phyloP scores from a whole-genome alignment of 1,284 basidiomycete species.

The Ceratobasidium sp. region DNA sequence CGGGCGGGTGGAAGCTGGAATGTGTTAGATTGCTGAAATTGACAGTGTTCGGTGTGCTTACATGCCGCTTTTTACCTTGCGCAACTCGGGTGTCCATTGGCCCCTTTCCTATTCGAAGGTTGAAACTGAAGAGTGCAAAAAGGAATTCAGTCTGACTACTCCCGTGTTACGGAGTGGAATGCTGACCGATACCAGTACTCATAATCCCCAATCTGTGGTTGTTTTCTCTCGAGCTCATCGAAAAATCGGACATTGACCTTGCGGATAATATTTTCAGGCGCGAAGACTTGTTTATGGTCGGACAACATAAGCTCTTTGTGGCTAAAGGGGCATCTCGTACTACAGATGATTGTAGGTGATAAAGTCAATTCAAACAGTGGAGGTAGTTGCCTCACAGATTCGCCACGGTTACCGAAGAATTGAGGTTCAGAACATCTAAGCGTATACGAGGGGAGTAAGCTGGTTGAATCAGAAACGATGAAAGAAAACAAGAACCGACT shows the following conservation, averaged over 20 bases:
- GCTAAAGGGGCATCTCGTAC: conserved; percentile 2
- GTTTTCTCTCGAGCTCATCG: conserved; percentile 9
- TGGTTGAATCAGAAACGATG: not conserved
- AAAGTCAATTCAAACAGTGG: not conserved
- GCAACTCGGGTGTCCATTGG: not conserved
- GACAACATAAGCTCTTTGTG: conserved; percentile 7
- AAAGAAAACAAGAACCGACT: conserved; percentile 3
- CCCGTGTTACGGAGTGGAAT: no score
- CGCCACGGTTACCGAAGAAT: not conserved
- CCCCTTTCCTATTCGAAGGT: not conserved
- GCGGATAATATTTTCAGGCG: not conserved
- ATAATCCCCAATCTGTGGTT: not conserved
- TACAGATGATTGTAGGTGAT: not conserved
- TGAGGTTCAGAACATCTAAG: not conserved
- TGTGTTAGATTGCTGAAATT: not conserved
- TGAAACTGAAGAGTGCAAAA: not conserved
- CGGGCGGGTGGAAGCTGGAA: conserved; percentile 24
- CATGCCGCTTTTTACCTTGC: not conserved
- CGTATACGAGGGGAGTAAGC: no score
- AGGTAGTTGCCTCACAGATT: conserved; percentile 4
- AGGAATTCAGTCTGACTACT: no score
- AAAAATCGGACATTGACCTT: conserved; percentile 8
- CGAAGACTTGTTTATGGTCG: conserved; percentile 13
- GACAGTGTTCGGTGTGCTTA: not conserved
- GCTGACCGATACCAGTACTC: conserved; percentile 26